Conservation (phyloP, 352 stramenopile species). For the Phytopythium delawarense region DNA sequence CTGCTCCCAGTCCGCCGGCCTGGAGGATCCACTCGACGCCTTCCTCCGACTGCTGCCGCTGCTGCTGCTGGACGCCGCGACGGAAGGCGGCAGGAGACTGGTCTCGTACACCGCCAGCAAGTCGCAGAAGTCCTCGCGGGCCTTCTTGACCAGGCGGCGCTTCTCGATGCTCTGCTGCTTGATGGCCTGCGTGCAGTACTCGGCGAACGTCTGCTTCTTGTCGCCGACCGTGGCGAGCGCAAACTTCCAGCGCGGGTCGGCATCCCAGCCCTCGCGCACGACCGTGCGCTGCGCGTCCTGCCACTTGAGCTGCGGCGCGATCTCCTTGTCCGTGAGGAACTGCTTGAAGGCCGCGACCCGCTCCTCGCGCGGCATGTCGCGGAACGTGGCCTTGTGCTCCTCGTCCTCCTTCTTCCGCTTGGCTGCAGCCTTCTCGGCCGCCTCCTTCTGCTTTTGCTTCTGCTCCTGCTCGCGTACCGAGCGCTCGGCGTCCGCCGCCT, state of each 20-base stretch:
- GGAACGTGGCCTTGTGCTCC: constrained; percentile 38
- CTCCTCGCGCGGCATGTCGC: constrained; percentile 41
- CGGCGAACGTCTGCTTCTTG: constrained; percentile 81
- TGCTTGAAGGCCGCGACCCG: constrained; percentile 62
- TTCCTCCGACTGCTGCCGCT: constrained; percentile 3
- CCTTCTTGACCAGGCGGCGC: constrained; percentile 62
- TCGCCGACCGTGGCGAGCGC: constrained; percentile 61
- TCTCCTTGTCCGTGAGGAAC: constrained; percentile 64
- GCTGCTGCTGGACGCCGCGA: not conserved
- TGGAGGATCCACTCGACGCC: constrained; percentile 8
- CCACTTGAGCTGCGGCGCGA: constrained; percentile 73
- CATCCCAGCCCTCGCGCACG: constrained; percentile 47
- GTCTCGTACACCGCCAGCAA: constrained; percentile 53
- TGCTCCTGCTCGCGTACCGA: constrained; percentile 16
- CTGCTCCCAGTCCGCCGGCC: constrained; percentile 37
- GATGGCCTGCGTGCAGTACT: constrained; percentile 73
- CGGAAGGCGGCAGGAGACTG: constrained; percentile 22
- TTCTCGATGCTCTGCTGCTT: constrained; percentile 69
- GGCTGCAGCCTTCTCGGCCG: constrained; percentile 6
- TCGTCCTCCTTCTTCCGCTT: constrained; percentile 45
- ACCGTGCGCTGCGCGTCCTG: constrained; percentile 61
- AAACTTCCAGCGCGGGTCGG: constrained; percentile 65
- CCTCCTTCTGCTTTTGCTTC: constrained; percentile 15
- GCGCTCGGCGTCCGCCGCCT: constrained; percentile 30
- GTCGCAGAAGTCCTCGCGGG: constrained; percentile 72